Evolutionary conservation across 176 grass and related monocot genomes (phyloP).

Genomic region (Eremochloa ophiuroides): DNA sequence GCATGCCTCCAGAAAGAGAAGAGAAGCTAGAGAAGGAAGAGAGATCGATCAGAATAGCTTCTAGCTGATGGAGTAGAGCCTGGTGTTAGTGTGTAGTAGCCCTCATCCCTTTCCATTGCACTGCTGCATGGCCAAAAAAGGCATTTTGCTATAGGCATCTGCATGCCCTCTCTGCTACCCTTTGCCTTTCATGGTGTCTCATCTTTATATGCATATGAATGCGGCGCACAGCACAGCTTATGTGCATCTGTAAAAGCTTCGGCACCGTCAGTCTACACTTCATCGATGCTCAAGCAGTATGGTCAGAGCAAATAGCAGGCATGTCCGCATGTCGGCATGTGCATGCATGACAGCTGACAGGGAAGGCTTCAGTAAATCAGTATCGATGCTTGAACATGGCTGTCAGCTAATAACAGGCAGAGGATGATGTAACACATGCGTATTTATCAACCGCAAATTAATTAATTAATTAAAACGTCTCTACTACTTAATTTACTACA

Average conservation of each 20-base stretch:
- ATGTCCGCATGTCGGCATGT: background rate
- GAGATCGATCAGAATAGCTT: background rate
- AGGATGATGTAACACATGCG: background rate
- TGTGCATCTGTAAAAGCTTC: background rate
- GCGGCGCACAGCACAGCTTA: background rate
- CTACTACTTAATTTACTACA: background rate
- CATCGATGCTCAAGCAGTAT: background rate
- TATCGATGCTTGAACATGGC: background rate
- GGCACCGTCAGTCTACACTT: no score
- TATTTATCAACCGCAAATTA: background rate
- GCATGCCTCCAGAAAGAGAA: conserved; percentile 6
- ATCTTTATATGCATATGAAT: conserved; percentile 31
- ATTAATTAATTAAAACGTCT: background rate
- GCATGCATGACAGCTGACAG: background rate
- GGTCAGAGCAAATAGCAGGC: background rate
- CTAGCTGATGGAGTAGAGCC: background rate
- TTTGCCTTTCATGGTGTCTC: conserved; percentile 21
- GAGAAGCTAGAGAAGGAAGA: background rate
- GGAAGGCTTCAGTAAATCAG: background rate
- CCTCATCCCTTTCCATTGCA: background rate
- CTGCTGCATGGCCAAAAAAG: conserved; percentile 37
- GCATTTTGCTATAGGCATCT: conserved; percentile 28
- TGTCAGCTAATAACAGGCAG: background rate
- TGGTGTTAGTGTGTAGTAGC: background rate
- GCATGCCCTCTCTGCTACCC: conserved; percentile 10